Base-by-base conservation (phyloP, 2,329 filamentous ascomycete species). In the Penicillium sp. region DNA sequence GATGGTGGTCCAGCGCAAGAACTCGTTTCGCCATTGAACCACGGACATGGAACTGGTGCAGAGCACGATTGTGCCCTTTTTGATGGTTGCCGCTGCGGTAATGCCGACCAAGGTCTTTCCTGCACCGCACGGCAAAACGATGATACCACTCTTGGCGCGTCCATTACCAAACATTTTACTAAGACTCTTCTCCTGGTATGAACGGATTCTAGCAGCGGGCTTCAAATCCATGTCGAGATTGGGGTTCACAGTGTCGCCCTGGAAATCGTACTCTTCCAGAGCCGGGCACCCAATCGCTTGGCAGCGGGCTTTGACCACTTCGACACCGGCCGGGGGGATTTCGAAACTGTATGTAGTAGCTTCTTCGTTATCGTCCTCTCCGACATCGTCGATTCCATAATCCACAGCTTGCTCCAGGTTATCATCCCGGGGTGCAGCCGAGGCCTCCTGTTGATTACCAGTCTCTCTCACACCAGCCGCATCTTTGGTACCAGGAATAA, bases 151-250 rank as follows among this genome's bases (percentile, higher is more conserved):
- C 76, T 96, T 94, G 13, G 94, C 94, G 73, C 94, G 87, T 44
- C 92, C 92, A 67, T 99, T 99, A 67, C 94, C 92, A 69, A 99
- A 99, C 94, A 99, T 99, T 73, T 99, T 99, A 76, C 90, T 95
- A 9, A 99, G 78, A 60, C 91, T 95, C 75, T 96, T 95, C 72
- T 99, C 94, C 69, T 99, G 94, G 63, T 99, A 99, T 24, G 53
- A 55, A 41, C 61, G 61, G 42, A 63, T 63, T 24, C 60, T 44
- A 4, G 61, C 61, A 11, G 61, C 58, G 1, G 61, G 76, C 83
- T 86, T 69, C 92, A 86, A 68, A 97, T 97, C 65, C 92, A 99
- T 99, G 51, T 97, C 91, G 31, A 99, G 78, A 45, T 90, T 96
- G 0, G 92, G 84, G 65, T 97, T 99, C 61, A 85, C 81, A 54